Evolutionary conservation across 176 grass and related monocot genomes (phyloP).

Genomic region (Hordeum vulgare): MorexV3_pseudomolecules_assembly NC_058523.1:554946103-554946602

Average conservation of each 20-base stretch:
- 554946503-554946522: constrained; percentile 87
- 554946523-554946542: neutral
- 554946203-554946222: constrained; percentile 69
- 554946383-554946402: constrained; percentile 60
- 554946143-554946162: constrained; percentile 76
- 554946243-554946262: constrained; percentile 48
- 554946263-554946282: constrained; percentile 51
- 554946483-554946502: constrained; percentile 90
- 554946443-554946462: neutral
- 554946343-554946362: constrained; percentile 83
- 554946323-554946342: constrained; percentile 48
- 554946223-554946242: constrained; percentile 78
- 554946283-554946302: constrained; percentile 50
- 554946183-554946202: constrained; percentile 71
- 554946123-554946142: constrained; percentile 53
- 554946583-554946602: constrained; percentile 59
- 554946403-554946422: constrained; percentile 77
- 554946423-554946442: constrained; percentile 59
- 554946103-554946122: constrained; percentile 85
- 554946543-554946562: constrained; percentile 42
- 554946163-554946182: constrained; percentile 84
- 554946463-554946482: constrained; percentile 46
- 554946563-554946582: constrained; percentile 61
- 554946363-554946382: constrained; percentile 83
- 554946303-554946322: constrained; percentile 36